Conservation (phyloP, 1,284 basidiomycete genomes). For the Salmacisia buchloeana region DNA sequence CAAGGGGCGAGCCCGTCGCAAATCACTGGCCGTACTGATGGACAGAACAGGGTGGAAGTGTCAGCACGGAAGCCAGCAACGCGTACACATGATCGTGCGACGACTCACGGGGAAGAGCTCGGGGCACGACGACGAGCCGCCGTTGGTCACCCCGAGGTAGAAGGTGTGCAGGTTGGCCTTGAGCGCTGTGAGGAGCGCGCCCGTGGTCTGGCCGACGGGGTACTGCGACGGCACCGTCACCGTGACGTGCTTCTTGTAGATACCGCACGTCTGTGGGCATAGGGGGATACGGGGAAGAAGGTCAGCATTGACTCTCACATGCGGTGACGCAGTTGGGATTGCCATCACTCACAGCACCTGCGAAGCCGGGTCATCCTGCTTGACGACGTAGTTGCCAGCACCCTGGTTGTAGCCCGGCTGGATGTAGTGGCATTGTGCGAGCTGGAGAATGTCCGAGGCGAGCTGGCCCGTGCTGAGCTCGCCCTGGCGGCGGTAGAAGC, state of each 20-base stretch:
- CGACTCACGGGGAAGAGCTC: constrained; percentile 8
- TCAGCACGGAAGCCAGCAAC: too few relatives aligned
- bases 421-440: constrained; percentile 5
- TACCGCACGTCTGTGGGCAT: neutral
- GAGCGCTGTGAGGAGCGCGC: neutral
- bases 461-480: neutral
- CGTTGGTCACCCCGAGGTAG: constrained; percentile 1
- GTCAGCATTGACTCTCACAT: neutral
- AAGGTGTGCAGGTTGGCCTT: constrained; percentile 2
- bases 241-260: constrained; percentile 7
- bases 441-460: neutral
- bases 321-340: neutral
- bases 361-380: neutral
- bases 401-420: neutral
- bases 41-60: too few relatives aligned
- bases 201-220: neutral
- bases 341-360: neutral
- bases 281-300: neutral
- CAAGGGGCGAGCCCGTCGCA: too few relatives aligned
- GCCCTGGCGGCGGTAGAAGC: constrained; percentile 6
- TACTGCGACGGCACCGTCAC: constrained; percentile 2
- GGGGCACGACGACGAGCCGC: constrained; percentile 1
- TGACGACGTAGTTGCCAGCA: neutral
- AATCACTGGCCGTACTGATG: too few relatives aligned
- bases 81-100: too few relatives aligned